Conservation (phyloP, 371 early-diverging fungal species). For the Mortierella sp. region DNA sequence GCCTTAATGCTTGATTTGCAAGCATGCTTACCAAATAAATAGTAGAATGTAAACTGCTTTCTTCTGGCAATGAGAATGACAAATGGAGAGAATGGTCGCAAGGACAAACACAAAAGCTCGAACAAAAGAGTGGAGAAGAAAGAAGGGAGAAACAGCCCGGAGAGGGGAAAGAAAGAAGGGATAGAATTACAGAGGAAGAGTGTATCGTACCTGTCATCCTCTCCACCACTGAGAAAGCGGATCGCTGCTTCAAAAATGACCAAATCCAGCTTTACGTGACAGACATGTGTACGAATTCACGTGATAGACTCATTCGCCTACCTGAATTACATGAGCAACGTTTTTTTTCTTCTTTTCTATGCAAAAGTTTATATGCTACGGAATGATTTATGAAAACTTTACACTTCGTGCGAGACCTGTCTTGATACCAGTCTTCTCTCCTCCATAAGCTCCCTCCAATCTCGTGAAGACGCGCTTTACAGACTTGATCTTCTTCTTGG, state of each 20-base stretch:
- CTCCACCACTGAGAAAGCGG: too few species aligned
- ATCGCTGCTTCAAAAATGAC: neutral
- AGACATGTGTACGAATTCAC: too few species aligned
- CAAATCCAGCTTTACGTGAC: neutral
- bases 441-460: conserved; percentile 82
- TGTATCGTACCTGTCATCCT: too few species aligned
- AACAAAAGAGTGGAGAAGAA: neutral
- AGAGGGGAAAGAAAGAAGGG: neutral
- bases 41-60: neutral
- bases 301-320: too few species aligned
- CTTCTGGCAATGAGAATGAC: neutral
- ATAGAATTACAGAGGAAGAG: too few species aligned
- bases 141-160: neutral
- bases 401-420: conserved; percentile 84
- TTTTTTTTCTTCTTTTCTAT: too few species aligned
- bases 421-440: conserved; percentile 97
- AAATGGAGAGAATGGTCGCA: neutral
- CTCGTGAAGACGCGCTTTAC: conserved; percentile 77
- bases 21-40: conserved; percentile 6
- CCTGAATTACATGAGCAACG: too few species aligned
- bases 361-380: neutral
- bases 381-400: conserved; percentile 60
- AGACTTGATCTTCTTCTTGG: conserved; percentile 90
- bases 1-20: neutral
- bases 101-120: neutral